These are phyloP conservation scores for Fragaria vesca DNA, from an alignment of 306 rosid genomes.

Conservation along the genomic window DNA sequence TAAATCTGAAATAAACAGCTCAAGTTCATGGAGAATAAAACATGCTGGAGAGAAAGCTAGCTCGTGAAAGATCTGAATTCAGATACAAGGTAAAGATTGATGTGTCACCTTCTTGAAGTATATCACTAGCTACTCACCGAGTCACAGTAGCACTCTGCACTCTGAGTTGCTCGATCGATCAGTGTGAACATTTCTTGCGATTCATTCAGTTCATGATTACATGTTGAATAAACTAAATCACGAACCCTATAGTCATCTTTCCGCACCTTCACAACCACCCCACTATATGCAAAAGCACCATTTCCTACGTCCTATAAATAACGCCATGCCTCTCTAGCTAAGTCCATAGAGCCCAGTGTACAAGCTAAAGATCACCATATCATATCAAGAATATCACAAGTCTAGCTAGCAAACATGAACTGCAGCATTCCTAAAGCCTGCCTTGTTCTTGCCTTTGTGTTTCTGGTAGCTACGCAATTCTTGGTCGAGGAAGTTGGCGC, in stretches of 20 bases:
- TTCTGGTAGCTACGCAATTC: conserved; percentile 24
- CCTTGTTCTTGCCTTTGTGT: conserved; percentile 17
- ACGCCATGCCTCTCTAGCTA: background rate
- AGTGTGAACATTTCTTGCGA: conserved; percentile 1
- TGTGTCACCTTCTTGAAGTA: background rate
- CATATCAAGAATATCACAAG: background rate
- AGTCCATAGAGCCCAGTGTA: background rate
- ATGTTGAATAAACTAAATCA: conserved; percentile 19
- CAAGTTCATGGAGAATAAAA: background rate
- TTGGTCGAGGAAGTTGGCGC: conserved; percentile 35
- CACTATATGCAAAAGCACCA: conserved; percentile 24
- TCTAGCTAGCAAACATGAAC: background rate
- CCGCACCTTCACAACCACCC: conserved; percentile 45
- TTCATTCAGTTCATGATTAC: conserved; percentile 19
- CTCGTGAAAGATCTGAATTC: background rate
- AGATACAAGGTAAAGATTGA: background rate
- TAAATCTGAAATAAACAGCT: background rate
- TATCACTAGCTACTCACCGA: background rate
- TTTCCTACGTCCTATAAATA: background rate
- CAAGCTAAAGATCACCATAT: background rate
- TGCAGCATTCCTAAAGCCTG: conserved; percentile 1
- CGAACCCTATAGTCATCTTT: conserved; percentile 6
- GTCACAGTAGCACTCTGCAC: background rate
- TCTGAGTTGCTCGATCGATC: background rate
- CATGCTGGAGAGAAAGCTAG: background rate